These are phyloP conservation scores for Nakataea oryzae DNA, from an alignment of 2,329 filamentous ascomycete genomes.

Conservation along the genomic window DNA sequence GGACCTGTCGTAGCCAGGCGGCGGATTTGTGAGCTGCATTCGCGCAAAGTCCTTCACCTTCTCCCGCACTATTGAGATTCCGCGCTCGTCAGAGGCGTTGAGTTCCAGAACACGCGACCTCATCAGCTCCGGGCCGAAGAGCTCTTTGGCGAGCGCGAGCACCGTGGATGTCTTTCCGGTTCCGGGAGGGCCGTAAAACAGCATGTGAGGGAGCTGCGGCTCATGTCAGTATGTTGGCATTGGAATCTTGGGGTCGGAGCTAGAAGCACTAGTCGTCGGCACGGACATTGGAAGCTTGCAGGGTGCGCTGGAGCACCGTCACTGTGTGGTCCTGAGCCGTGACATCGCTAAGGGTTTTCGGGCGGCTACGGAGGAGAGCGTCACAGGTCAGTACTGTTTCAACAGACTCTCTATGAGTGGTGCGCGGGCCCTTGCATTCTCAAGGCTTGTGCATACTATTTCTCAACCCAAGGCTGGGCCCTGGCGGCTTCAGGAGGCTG, in stretches of 20 bases:
- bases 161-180: slow-evolving; percentile 98
- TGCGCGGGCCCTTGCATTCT: not conserved
- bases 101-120: slow-evolving; percentile 94
- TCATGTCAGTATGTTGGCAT: not conserved
- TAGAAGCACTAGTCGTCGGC: too few relatives aligned
- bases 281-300: slow-evolving; percentile 83
- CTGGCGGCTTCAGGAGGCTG: slow-evolving; percentile 52
- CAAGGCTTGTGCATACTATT: slow-evolving; percentile 62
- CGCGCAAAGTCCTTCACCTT: slow-evolving; percentile 98
- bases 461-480: slow-evolving; percentile 94
- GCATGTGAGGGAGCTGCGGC: slow-evolving; percentile 81
- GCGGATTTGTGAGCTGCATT: slow-evolving; percentile 81
- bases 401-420: not conserved
- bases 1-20: slow-evolving; percentile 49
- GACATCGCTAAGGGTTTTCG: slow-evolving; percentile 88
- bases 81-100: slow-evolving; percentile 97
- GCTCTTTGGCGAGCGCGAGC: slow-evolving; percentile 90
- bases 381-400: slow-evolving; percentile 16
- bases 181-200: slow-evolving; percentile 96
- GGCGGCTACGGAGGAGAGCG: slow-evolving; percentile 51
- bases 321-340: slow-evolving; percentile 97
- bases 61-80: slow-evolving; percentile 91
- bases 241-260: not conserved
- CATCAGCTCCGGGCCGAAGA: slow-evolving; percentile 91
- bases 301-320: slow-evolving; percentile 78